phyloP scores from a whole-genome alignment of 2,329 filamentous ascomycete genomes.

The Xylariomycetidae sp. region DNA sequence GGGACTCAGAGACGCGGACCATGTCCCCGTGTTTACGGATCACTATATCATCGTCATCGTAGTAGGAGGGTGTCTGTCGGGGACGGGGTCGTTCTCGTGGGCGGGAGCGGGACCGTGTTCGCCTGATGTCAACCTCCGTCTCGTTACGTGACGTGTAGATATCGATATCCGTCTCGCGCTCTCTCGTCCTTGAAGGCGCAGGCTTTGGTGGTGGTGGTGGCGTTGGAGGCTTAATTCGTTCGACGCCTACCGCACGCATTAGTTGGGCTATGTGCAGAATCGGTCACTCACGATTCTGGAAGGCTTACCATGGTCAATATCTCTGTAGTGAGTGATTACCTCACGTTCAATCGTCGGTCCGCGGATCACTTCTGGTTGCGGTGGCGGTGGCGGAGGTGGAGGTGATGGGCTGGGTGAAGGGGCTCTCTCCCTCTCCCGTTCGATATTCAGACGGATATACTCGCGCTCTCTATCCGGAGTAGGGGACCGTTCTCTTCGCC shows the following conservation, averaged over 20 bases:
- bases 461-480: constrained; percentile 37
- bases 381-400: constrained; percentile 55
- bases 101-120: constrained; percentile 32
- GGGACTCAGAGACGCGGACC: constrained; percentile 39
- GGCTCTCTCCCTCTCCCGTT: constrained; percentile 39
- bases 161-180: constrained; percentile 58
- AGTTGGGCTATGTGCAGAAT: too few species aligned
- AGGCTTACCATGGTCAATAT: constrained; percentile 76
- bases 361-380: constrained; percentile 55
- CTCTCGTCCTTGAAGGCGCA: constrained; percentile 38
- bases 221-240: constrained; percentile 36
- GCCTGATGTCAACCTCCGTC: constrained; percentile 55
- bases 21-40: constrained; percentile 54
- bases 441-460: constrained; percentile 44
- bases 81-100: constrained; percentile 38
- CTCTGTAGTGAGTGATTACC: constrained; percentile 81
- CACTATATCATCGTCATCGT: constrained; percentile 61
- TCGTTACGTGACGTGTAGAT: constrained; percentile 50
- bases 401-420: constrained; percentile 44
- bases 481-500: constrained; percentile 28
- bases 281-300: constrained; percentile 1
- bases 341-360: constrained; percentile 82
- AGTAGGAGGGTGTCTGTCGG: constrained; percentile 23
- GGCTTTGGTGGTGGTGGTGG: constrained; percentile 48
- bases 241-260: constrained; percentile 35